phyloP scores from a whole-genome alignment of 495 filamentous ascomycete species.

The Friedmanniomyces endolithicus region DNA sequence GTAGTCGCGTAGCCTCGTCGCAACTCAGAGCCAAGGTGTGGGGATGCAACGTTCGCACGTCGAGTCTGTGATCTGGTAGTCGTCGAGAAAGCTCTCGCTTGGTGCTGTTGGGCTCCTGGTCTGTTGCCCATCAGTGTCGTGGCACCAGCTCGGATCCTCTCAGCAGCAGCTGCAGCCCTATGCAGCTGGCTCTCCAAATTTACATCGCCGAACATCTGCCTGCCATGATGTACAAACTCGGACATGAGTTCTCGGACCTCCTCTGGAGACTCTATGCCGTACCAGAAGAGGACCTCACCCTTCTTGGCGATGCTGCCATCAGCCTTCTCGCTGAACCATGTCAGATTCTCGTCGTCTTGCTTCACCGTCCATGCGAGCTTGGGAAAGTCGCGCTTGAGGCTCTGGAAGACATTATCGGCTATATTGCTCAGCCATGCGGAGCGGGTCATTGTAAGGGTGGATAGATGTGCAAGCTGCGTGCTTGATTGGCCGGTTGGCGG shows the following conservation, averaged over 20 bases:
- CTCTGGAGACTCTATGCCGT: conserved; percentile 72
- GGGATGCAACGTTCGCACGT: not conserved
- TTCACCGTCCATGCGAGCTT: conserved; percentile 95
- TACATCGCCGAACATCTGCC: conserved; percentile 80
- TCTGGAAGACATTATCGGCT: conserved; percentile 92
- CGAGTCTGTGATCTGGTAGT: not conserved
- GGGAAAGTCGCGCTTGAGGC: conserved; percentile 83
- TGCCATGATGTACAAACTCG: conserved; percentile 72
- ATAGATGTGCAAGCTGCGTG: conserved; percentile 59
- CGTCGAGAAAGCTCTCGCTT: conserved; percentile 13
- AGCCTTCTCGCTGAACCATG: conserved; percentile 97
- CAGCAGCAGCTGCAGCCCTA: conserved; percentile 57
- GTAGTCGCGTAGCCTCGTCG: conserved; percentile 51
- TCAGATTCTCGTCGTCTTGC: conserved; percentile 91
- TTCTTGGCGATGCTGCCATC: conserved; percentile 70
- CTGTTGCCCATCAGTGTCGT: conserved; percentile 34
- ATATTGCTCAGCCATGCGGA: conserved; percentile 91
- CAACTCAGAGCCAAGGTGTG: conserved; percentile 8
- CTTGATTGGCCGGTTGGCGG: conserved; percentile 45
- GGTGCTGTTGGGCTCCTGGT: conserved; percentile 17
- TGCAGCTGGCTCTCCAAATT: conserved; percentile 78
- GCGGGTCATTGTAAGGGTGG: conserved; percentile 91
- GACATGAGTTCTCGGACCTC: conserved; percentile 78
- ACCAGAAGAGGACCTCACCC: conserved; percentile 93
- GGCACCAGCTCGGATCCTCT: conserved; percentile 18